Percentiles rank a stretch among this genome's conserved stretches.
These are phyloP conservation scores for Magnolia changhungtana DNA, from an alignment of 164 flowering plant genomes.

Conservation along the genomic window DNA sequence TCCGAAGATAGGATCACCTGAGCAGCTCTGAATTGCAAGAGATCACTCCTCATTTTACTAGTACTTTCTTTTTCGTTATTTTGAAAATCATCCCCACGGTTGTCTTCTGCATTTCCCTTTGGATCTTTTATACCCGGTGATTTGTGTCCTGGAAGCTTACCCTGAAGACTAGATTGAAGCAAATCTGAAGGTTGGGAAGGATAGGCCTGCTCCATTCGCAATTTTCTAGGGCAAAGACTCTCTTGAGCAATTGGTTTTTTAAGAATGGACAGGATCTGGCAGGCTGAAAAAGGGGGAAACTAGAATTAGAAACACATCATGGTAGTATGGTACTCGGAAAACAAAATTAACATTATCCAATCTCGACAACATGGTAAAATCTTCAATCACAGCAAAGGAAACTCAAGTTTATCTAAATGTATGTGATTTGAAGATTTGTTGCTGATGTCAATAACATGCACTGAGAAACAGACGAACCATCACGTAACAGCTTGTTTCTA, in stretches of 20 bases:
- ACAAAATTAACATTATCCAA: neutral
- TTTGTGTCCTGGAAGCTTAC: constrained; percentile 16
- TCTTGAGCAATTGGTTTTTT: constrained; percentile 35
- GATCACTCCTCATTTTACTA: neutral
- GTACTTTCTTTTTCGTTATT: constrained; percentile 14
- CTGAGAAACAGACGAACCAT: constrained; percentile 37
- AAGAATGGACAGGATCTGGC: constrained; percentile 56
- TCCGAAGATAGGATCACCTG: neutral
- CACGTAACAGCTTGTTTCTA: constrained; percentile 39
- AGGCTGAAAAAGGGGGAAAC: constrained; percentile 40
- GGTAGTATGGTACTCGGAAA: neutral
- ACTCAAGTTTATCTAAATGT: neutral
- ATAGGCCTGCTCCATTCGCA: constrained; percentile 16
- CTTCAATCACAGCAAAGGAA: neutral
- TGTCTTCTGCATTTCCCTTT: constrained; percentile 7
- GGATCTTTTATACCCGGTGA: constrained; percentile 10
- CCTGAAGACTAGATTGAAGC: constrained; percentile 20
- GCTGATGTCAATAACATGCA: neutral
- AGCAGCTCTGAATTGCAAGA: constrained; percentile 2
- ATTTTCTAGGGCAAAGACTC: constrained; percentile 9
- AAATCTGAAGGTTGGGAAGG: constrained; percentile 23
- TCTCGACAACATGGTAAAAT: neutral
- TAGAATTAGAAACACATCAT: constrained; percentile 2
- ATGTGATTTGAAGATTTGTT: neutral
- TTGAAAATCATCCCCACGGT: constrained; percentile 9